These are phyloP conservation scores for Alloteropsis angusta DNA, from an alignment of 202 grass and related monocot genomes.

Conservation along the genomic window DNA sequence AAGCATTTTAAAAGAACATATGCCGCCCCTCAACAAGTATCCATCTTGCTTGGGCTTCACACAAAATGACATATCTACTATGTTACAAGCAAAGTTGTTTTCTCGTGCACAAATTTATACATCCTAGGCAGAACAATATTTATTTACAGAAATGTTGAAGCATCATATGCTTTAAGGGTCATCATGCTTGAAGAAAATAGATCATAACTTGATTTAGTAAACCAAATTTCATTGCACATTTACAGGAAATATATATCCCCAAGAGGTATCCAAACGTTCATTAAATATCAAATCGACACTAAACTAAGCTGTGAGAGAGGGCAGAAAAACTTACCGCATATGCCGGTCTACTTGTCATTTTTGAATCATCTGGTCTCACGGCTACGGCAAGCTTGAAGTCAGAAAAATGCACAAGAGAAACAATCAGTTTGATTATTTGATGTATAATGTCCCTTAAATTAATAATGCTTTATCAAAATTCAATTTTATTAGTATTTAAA, in stretches of 20 bases:
- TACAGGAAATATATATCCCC: neutral
- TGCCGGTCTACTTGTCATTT: constrained; percentile 33
- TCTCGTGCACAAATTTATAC: neutral
- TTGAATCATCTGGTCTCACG: constrained; percentile 42
- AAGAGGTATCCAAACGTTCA: neutral
- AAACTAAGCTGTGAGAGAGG: neutral
- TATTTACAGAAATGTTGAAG: neutral
- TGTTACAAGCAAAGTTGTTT: neutral
- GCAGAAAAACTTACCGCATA: constrained; percentile 58
- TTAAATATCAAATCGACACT: neutral
- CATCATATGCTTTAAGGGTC: neutral
- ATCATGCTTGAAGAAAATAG: neutral
- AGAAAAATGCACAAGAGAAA: constrained; percentile 30
- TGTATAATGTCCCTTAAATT: neutral
- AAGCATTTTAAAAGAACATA: neutral
- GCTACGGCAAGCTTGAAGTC: constrained; percentile 42
- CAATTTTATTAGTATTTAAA: neutral
- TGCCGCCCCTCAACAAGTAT: neutral
- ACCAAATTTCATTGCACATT: neutral
- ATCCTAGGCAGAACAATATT: constrained; percentile 8
- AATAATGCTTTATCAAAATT: neutral
- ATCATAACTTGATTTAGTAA: neutral
- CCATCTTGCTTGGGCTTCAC: neutral
- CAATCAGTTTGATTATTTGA: constrained; percentile 24
- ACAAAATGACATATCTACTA: neutral